Percentiles rank a stretch among this genome's conserved stretches.
These are phyloP conservation scores for Pleurotus platypus DNA, from an alignment of 768 basidiomycete species.

Conservation along the genomic window DNA sequence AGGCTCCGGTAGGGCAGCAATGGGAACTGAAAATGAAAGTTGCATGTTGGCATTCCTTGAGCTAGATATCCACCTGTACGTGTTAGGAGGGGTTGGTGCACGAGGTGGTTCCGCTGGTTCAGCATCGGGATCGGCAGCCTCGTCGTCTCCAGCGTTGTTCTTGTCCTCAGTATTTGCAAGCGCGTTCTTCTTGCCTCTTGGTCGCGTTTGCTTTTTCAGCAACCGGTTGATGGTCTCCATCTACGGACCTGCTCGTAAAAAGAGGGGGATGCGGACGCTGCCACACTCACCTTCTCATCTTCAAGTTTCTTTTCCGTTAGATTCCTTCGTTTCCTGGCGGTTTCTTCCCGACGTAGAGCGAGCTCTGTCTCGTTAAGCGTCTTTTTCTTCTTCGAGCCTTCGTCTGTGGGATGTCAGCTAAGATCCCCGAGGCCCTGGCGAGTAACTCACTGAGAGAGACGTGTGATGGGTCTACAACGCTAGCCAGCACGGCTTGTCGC, in stretches of 20 bases:
- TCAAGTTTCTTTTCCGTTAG: slow-evolving; percentile 80
- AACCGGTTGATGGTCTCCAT: slow-evolving; percentile 87
- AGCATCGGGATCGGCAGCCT: slow-evolving; percentile 26
- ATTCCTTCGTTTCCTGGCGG: slow-evolving; percentile 76
- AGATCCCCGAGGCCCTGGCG: neutral
- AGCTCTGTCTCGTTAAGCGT: slow-evolving; percentile 69
- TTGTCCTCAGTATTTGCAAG: slow-evolving; percentile 45
- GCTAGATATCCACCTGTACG: slow-evolving; percentile 74
- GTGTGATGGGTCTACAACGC: slow-evolving; percentile 64
- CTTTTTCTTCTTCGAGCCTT: slow-evolving; percentile 52
- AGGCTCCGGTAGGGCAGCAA: slow-evolving; percentile 12
- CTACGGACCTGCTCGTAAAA: slow-evolving; percentile 26
- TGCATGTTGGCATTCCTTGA: slow-evolving; percentile 36
- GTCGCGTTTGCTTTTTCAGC: slow-evolving; percentile 78
- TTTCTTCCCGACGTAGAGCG: slow-evolving; percentile 74
- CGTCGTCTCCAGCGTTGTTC: slow-evolving; percentile 32
- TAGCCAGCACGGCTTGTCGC: slow-evolving; percentile 69
- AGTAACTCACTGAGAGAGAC: slow-evolving; percentile 51
- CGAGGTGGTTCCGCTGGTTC: slow-evolving; percentile 32
- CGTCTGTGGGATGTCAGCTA: slow-evolving; percentile 10
- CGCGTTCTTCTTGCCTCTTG: slow-evolving; percentile 56
- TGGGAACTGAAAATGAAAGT: slow-evolving; percentile 55
- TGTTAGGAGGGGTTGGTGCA: slow-evolving; percentile 16
- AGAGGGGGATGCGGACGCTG: too few species aligned
- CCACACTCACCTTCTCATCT: slow-evolving; percentile 62